Evolutionary conservation across 805 yeast species (phyloP).

Genomic region (Candida mattraensis): DNA sequence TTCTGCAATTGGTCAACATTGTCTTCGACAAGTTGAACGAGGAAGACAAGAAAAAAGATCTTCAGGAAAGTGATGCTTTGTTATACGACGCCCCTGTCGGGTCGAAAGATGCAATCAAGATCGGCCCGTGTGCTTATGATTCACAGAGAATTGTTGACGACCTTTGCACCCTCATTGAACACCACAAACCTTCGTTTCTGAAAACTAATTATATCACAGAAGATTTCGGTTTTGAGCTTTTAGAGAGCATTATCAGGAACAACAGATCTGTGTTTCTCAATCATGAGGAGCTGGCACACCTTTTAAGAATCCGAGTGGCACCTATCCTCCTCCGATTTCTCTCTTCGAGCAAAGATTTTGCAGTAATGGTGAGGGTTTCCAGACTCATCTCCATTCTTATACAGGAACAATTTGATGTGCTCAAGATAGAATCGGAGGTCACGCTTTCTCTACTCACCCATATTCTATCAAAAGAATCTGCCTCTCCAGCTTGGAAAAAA

Average conservation of each 20-base stretch:
- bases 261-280: constrained; percentile 54
- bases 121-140: constrained; percentile 61
- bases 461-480: constrained; percentile 56
- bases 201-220: constrained; percentile 54
- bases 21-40: constrained; percentile 66
- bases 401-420: constrained; percentile 55
- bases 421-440: constrained; percentile 80
- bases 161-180: constrained; percentile 65
- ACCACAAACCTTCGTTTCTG: constrained; percentile 54
- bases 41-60: constrained; percentile 36
- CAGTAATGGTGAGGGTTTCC: constrained; percentile 72
- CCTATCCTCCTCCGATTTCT: constrained; percentile 75
- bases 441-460: constrained; percentile 74
- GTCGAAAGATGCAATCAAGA: constrained; percentile 40
- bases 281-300: constrained; percentile 63
- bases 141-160: constrained; percentile 71
- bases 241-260: constrained; percentile 74
- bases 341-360: constrained; percentile 56
- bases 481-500: constrained; percentile 68
- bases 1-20: constrained; percentile 78
- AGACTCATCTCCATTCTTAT: constrained; percentile 67
- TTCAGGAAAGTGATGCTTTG: constrained; percentile 17
- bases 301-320: constrained; percentile 66
- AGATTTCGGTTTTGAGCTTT: constrained; percentile 73
- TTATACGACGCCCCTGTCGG: constrained; percentile 43